Base-by-base conservation (phyloP, 441 rosid genomes). In the Dalechampia spathulata region DNA sequence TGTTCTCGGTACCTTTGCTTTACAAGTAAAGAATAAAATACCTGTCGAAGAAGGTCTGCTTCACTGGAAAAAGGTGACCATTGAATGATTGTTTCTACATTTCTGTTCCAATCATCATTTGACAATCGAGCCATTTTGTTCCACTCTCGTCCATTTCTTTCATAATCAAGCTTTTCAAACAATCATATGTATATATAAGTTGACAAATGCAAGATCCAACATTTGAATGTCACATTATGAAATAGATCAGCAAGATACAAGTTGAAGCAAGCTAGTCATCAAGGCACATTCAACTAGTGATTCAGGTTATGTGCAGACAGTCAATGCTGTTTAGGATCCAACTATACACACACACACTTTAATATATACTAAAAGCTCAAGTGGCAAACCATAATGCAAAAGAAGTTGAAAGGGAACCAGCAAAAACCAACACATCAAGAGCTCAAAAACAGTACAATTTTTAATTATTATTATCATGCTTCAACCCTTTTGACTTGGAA, bases 11-110 rank as follows among this genome's bases (percentile, higher is more conserved):
- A 7, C 46, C 20, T 34, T 52, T 19, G 2, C 22, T 49, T 58
- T 45, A 44, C 5, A 23, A 14, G 12, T 16, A 19, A 41, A 46
- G 27, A 16, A 21, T 6, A 42, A 40, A 64, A 63, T 66, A 93
- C 99, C 97, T 92, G 96, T 27, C 65, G 70, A 46, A 85, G 86
- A 55, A 92, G 85, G 48, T 92, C 99, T 2, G 66, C 68, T 77
- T 89, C 89, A 61, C 73, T 68, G 14, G 83, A 67, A 63, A 76
- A 92, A 1, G 97, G 96, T 48, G 96, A 86, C 99, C 99, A 92
- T 19, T 77, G 78, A 52, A 74, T 70, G 27, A 89, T 59, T 1
- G 94, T 85, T 63, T 89, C 90, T 44, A 78, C 65, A 67, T 83
- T 93, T 73, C 52, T 82, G 38, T 66, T 61, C 97, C 95, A 93